Base-by-base conservation (phyloP, 2,329 filamentous ascomycete genomes). In the Nigrospora osmanthi region DNA sequence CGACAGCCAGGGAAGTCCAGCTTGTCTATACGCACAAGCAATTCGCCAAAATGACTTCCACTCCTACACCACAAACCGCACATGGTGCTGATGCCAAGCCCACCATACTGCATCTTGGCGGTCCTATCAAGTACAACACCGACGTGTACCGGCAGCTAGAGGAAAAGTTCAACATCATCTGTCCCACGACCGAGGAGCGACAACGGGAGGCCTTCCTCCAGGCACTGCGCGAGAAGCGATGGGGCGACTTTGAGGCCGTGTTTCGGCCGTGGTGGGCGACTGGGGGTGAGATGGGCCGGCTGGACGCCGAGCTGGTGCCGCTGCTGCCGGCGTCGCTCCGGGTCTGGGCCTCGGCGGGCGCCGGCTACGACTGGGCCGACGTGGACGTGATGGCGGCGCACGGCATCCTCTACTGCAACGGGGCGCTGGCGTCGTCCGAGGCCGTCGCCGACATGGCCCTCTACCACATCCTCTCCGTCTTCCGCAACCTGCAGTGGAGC, bases 251-350 rank as follows among this genome's bases (percentile, higher is more conserved):
- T 43, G 49, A 54, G 12, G 68, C 65, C 2, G 60, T 71, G 39
- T 78, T 79, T 51, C 66, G 78, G 3, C 79, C 79, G 0, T 81
- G 80, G 58, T 83, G 78, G 77, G 75, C 77, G 46, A 81, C 78
- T 0, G 80, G 80, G 1, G 77, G 76, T 4, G 80, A 83, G 52
- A 83, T 83, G 78, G 78, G 77, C 1, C 72, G 72, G 17, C 83
- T 78, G 78, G 75, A 84, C 52, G 53, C 59, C 11, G 79, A 83
- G 49, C 54, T 83, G 16, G 75, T 83, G 42, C 63, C 66, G 0
- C 56, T 78, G 10, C 56, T 83, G 5, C 79, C 79, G 0, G 41
- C 58, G 1, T 74, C 71, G 0, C 71, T 76, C 48, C 73, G 69
- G 49, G 71, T 83, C 14, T 81, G 74, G 58, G 75, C 79, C 14